Evolutionary conservation across 2,329 filamentous ascomycete genomes (phyloP), one percentile per base, ranked within the genome.

Genomic region (Escovopsis weberi): DNA sequence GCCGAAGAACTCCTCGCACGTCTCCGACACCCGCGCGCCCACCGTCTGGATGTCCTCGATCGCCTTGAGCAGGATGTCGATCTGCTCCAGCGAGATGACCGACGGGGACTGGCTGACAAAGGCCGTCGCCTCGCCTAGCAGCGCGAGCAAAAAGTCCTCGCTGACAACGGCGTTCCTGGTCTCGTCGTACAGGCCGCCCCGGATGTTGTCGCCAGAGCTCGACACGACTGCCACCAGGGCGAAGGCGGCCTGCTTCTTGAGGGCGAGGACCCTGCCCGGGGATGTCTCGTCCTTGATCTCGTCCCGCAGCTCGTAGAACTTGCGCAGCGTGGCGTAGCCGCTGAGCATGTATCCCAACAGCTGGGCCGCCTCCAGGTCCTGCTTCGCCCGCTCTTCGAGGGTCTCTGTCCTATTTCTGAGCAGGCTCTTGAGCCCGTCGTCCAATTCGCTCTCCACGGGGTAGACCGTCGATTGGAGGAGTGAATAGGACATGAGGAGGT

Each of bases 241-340:
- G 37, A 75, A 70, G 0, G 82, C 84, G 5, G 88, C 72, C 50
- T 82, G 76, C 43, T 77, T 75, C 50, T 79, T 82, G 18, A 80
- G 68, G 11, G 74, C 68, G 19, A 79, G 63, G 0, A 78, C 71
- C 45, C 65, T 64, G 23, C 57, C 47, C 4, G 55, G 41, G 2
- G 59, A 55, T 34, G 55, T 47, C 4, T 51, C 53, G 28, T 56
- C 52, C 9, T 53, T 52, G 35, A 52, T 32, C 11, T 55, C 48
- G 55, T 96, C 89, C 39, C 89, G 78, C n/a, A 88, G 72, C 48
- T 88, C 82, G 60, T 94, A 96, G 65, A 89, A 95, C 51, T 80
- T 82, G 33, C 89, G 82, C 18, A 96, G 69, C 1, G 87, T 94
- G 19, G 88, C 89, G 55, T 96, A 96, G 19, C 89, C 89, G 57